Conservation (phyloP, 345 rosid genomes). For the Cardiospermum halicacabum region DNA sequence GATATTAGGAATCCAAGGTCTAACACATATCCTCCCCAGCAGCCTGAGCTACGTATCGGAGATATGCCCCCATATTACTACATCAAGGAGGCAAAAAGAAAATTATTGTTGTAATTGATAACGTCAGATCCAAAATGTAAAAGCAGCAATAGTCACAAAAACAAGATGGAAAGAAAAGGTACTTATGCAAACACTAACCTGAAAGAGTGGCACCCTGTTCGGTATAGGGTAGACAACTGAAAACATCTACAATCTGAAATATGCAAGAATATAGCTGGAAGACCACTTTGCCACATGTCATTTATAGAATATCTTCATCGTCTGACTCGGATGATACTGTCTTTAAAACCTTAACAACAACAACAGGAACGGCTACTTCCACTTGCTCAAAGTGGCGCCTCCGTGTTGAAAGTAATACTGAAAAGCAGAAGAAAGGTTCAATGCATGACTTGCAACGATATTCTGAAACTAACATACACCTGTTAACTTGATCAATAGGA, state of each 20-base stretch:
- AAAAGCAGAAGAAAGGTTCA: conserved; percentile 23
- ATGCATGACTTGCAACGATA: not conserved
- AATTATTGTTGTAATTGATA: not conserved
- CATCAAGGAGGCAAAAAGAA: conserved; percentile 21
- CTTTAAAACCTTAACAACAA: conserved; percentile 54
- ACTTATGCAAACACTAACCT: conserved; percentile 36
- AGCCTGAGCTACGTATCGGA: conserved; percentile 41
- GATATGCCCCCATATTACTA: conserved; percentile 66
- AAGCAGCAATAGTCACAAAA: not conserved
- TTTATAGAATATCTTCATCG: conserved; percentile 24
- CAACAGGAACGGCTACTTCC: conserved; percentile 59
- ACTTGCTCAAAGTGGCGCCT: conserved; percentile 81
- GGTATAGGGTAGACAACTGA: conserved; percentile 37
- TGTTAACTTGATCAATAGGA: not conserved
- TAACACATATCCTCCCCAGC: conserved; percentile 41
- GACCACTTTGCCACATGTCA: too few species aligned
- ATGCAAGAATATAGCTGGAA: too few species aligned
- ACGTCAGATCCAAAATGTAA: not conserved
- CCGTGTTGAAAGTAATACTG: conserved; percentile 57
- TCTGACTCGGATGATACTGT: conserved; percentile 34
- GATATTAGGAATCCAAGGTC: too few species aligned
- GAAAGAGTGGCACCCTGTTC: conserved; percentile 76
- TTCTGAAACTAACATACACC: not conserved
- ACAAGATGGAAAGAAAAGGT: not conserved
- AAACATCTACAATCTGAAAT: not conserved